phyloP scores from a whole-genome alignment of 2,329 filamentous ascomycete genomes.

The Botryosphaeria dothidea region DNA sequence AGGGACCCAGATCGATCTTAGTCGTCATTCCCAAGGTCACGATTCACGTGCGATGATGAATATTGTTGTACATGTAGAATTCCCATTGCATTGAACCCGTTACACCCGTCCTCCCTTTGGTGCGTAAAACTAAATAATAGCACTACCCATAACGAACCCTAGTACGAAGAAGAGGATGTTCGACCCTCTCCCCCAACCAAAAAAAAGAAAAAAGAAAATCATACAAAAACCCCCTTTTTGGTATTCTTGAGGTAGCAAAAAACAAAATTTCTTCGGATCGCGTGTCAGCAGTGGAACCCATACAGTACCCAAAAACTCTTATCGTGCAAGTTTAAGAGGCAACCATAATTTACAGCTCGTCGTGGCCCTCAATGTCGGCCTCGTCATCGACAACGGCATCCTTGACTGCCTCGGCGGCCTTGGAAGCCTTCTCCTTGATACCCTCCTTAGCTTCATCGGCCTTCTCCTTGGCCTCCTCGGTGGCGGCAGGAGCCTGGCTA shows the following conservation, averaged over 20 bases:
- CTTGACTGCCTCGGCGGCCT: constrained; percentile 36
- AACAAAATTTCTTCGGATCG: constrained; percentile 5
- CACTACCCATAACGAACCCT: not conserved
- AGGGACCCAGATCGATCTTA: too few species aligned
- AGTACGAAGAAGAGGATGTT: not conserved
- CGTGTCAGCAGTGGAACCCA: not conserved
- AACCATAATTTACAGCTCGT: constrained; percentile 67
- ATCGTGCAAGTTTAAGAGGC: not conserved
- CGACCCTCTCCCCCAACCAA: not conserved
- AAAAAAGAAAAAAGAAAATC: not conserved
- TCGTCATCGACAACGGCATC: constrained; percentile 30
- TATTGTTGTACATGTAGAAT: too few species aligned
- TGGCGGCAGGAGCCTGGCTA: constrained; percentile 48
- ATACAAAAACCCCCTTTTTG: not conserved
- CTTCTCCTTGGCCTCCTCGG: constrained; percentile 31
- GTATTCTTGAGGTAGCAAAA: constrained; percentile 8
- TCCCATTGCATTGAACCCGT: too few species aligned
- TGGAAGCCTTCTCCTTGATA: constrained; percentile 37
- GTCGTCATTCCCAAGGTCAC: too few species aligned
- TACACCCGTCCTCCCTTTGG: too few species aligned
- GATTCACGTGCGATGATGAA: too few species aligned
- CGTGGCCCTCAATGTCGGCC: constrained; percentile 52
- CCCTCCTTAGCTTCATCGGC: constrained; percentile 39
- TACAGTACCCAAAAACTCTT: not conserved
- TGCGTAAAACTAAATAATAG: too few species aligned